Conservation (phyloP, 371 early-diverging fungal genomes). For the Mortierella polycephala region DNA sequence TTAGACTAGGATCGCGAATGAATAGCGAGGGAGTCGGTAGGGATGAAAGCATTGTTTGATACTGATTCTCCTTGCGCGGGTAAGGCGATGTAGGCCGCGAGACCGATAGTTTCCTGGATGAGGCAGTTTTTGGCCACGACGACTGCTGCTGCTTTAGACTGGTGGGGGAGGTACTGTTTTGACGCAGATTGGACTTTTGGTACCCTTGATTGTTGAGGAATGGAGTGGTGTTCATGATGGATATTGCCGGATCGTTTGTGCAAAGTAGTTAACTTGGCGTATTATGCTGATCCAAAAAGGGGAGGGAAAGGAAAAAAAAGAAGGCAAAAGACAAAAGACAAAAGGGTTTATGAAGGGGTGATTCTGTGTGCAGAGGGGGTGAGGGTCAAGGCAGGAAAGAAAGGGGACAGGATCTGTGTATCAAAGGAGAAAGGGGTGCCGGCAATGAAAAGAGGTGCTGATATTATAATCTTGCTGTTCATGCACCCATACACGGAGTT, state of each 20-base stretch:
- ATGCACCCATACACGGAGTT: too few species aligned
- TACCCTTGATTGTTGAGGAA: slow-evolving; percentile 18
- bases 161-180: slow-evolving; percentile 13
- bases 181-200: slow-evolving; percentile 4
- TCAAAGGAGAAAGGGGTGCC: not conserved
- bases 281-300: not conserved
- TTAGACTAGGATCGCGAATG: slow-evolving; percentile 42
- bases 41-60: slow-evolving; percentile 38
- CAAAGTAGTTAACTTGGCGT: not conserved
- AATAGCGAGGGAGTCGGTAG: slow-evolving; percentile 41
- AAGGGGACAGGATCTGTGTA: not conserved
- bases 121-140: slow-evolving; percentile 46
- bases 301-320: not conserved
- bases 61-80: slow-evolving; percentile 43
- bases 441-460: not conserved
- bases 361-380: not conserved
- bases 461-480: too few species aligned
- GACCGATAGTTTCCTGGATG: slow-evolving; percentile 40
- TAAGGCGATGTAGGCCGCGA: slow-evolving; percentile 37
- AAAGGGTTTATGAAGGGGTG: not conserved
- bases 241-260: not conserved
- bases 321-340: not conserved
- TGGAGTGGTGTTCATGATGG: slow-evolving; percentile 37
- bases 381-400: not conserved
- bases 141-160: slow-evolving; percentile 37